phyloP scores from a whole-genome alignment of 257 asterid genomes.

The Nicotiana benthamiana region DNA sequence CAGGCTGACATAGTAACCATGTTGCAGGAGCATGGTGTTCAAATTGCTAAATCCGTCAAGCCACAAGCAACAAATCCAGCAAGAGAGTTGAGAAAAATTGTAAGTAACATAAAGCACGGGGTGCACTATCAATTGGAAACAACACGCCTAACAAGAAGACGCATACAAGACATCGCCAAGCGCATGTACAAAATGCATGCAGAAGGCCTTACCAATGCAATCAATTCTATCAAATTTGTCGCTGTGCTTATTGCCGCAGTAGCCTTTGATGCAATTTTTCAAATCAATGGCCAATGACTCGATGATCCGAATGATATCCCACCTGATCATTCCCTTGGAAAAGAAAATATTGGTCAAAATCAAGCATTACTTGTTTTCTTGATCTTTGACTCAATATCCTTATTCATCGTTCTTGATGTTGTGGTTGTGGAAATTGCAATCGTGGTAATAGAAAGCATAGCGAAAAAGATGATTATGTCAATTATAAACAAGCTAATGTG shows the following conservation, averaged over 20 bases:
- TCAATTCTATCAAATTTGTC: slow-evolving; percentile 43
- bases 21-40: slow-evolving; percentile 27
- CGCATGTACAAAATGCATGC: slow-evolving; percentile 40
- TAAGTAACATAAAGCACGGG: slow-evolving; percentile 44
- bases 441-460: slow-evolving; percentile 42
- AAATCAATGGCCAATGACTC: slow-evolving; percentile 36
- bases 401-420: slow-evolving; percentile 42
- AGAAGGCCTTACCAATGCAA: slow-evolving; percentile 45
- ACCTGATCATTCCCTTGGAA: slow-evolving; percentile 30
- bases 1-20: slow-evolving; percentile 17
- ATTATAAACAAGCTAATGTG: slow-evolving; percentile 46
- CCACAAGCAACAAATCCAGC: slow-evolving; percentile 32
- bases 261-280: slow-evolving; percentile 42
- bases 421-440: slow-evolving; percentile 45
- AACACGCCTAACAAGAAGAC: slow-evolving; percentile 30
- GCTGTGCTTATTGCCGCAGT: slow-evolving; percentile 46
- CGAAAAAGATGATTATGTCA: slow-evolving; percentile 47
- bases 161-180: slow-evolving; percentile 40
- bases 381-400: slow-evolving; percentile 35
- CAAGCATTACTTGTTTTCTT: slow-evolving; percentile 34
- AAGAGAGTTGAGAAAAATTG: slow-evolving; percentile 38
- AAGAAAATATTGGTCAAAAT: slow-evolving; percentile 35
- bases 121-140: slow-evolving; percentile 40
- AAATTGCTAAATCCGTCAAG: slow-evolving; percentile 18
- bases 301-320: slow-evolving; percentile 25